These are phyloP conservation scores for Rhexocercosporidium sp. DNA, from an alignment of 2,329 filamentous ascomycete species.

Conservation along the genomic window DNA sequence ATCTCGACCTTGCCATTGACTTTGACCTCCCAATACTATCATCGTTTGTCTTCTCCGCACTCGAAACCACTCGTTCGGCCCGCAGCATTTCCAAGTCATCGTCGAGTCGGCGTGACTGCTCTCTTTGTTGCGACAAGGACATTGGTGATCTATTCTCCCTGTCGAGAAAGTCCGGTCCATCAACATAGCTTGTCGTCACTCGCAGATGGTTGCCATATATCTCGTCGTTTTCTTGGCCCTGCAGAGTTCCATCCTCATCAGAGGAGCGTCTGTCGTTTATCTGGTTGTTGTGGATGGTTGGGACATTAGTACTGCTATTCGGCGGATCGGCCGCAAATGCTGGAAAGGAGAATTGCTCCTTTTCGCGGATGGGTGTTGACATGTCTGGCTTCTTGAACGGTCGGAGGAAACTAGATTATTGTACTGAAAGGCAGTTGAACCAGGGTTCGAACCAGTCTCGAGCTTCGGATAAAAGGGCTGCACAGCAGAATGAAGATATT, in stretches of 20 bases:
- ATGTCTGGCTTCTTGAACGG: constrained; percentile 22
- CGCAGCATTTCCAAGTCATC: constrained; percentile 70
- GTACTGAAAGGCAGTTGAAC: background rate
- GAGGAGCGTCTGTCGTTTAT: constrained; percentile 35
- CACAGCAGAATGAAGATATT: constrained; percentile 8
- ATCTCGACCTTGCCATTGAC: constrained; percentile 46
- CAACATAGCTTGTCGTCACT: constrained; percentile 50
- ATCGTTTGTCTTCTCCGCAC: constrained; percentile 32
- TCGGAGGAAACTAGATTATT: background rate
- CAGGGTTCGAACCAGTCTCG: constrained; percentile 1
- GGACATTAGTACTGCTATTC: constrained; percentile 9
- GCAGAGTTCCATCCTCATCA: constrained; percentile 42
- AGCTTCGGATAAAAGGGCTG: background rate
- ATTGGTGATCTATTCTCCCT: constrained; percentile 34
- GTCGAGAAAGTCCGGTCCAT: constrained; percentile 37
- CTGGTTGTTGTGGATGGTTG: background rate
- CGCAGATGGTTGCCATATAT: constrained; percentile 51
- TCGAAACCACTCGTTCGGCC: constrained; percentile 62
- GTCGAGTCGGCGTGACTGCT: constrained; percentile 64
- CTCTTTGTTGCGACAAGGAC: constrained; percentile 62
- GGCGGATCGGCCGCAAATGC: constrained; percentile 34
- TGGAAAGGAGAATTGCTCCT: constrained; percentile 42
- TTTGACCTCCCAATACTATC: constrained; percentile 44
- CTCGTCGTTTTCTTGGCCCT: constrained; percentile 32
- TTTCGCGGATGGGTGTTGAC: constrained; percentile 39